phyloP scores from a whole-genome alignment of 176 grass and related monocot genomes.

The Phragmites australis region DNA sequence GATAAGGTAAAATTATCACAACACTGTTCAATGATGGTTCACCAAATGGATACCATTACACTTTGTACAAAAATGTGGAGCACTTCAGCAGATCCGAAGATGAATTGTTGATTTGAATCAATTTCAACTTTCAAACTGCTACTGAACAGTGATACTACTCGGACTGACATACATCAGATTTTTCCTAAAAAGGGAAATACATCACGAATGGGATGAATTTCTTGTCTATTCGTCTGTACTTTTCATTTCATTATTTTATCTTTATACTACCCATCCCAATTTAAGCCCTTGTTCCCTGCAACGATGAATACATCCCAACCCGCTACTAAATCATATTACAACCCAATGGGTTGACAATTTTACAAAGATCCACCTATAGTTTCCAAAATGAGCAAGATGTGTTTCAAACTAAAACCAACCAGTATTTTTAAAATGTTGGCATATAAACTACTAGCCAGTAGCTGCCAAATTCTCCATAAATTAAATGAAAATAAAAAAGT shows the following conservation, averaged over 20 bases:
- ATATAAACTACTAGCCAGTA: background rate
- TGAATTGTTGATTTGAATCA: background rate
- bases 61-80: background rate
- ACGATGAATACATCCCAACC: background rate
- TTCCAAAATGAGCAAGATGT: background rate
- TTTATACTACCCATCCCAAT: background rate
- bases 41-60: background rate
- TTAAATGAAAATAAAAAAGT: conserved; percentile 23
- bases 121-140: conserved; percentile 5
- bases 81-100: background rate
- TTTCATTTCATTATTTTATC: background rate
- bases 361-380: background rate
- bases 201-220: too few species aligned
- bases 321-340: background rate
- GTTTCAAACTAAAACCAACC: background rate
- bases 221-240: background rate
- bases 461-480: background rate
- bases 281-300: background rate
- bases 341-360: background rate
- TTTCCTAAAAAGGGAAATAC: background rate
- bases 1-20: background rate
- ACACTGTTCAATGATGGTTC: background rate
- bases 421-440: conserved; percentile 6
- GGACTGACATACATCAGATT: background rate
- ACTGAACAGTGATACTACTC: background rate